A percentile compares a stretch with the other conserved stretches of the same genome.
Evolutionary conservation across 2,329 filamentous ascomycete species (phyloP).

Genomic region (Diplodia corticola): DNA sequence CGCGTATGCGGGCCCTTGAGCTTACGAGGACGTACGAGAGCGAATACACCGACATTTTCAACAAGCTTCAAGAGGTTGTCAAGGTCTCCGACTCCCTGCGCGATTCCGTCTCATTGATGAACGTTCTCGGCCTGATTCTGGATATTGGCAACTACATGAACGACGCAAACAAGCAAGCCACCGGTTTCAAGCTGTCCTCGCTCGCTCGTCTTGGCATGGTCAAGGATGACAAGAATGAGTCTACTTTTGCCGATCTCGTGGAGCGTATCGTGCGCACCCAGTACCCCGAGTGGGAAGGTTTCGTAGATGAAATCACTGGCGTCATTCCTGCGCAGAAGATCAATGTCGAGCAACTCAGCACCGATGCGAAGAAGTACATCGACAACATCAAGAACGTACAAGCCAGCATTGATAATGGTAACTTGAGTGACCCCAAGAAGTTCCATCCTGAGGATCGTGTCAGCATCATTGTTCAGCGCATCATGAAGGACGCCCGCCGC

Average conservation of each 20-base stretch:
- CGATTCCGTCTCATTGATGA: conserved; percentile 91
- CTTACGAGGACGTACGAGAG: conserved; percentile 79
- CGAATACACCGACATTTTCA: conserved; percentile 89
- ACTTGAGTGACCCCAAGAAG: conserved; percentile 92
- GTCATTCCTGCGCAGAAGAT: conserved; percentile 82
- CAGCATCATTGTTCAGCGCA: conserved; percentile 83
- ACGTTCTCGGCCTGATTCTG: conserved; percentile 90
- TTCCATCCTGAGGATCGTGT: conserved; percentile 98
- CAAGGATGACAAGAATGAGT: conserved; percentile 98
- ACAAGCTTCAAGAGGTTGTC: conserved; percentile 83
- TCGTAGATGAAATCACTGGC: conserved; percentile 78
- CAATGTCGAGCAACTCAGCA: conserved; percentile 87
- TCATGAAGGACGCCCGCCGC: conserved; percentile 93
- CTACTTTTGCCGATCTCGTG: conserved; percentile 90
- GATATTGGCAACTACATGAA: conserved; percentile 99
- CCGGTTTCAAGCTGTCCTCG: conserved; percentile 96
- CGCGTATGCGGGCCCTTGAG: conserved; percentile 85
- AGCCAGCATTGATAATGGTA: conserved; percentile 85
- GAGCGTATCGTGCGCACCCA: conserved; percentile 95
- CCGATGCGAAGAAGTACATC: conserved; percentile 88
- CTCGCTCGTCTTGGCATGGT: conserved; percentile 93
- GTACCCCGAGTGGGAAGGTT: conserved; percentile 92
- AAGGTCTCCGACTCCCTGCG: conserved; percentile 83
- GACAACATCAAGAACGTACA: conserved; percentile 94
- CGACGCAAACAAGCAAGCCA: conserved; percentile 96